phyloP scores from a whole-genome alignment of 768 basidiomycete species.

The Fomitopsis pulvina region DNA sequence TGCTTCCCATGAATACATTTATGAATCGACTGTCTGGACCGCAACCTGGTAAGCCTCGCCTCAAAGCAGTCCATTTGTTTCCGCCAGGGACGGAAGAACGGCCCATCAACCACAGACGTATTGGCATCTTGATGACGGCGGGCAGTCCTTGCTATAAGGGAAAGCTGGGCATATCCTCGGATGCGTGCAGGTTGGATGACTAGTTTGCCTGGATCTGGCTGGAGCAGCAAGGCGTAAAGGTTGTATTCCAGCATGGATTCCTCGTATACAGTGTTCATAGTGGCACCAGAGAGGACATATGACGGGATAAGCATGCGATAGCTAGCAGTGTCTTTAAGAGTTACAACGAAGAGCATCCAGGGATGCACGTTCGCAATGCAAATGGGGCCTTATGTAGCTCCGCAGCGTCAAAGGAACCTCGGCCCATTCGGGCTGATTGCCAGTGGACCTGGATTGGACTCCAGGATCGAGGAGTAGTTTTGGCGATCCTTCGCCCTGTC shows the following conservation, averaged over 20 bases:
- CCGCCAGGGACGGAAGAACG: no score
- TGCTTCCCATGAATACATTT: no score
- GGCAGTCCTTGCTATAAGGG: no score
- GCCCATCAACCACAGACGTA: no score
- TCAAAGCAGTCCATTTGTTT: no score
- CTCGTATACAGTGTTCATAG: constrained; percentile 98
- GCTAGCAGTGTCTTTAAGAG: constrained; percentile 27
- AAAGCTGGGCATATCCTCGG: no score
- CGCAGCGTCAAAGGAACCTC: constrained; percentile 89
- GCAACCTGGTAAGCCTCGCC: no score
- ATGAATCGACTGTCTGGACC: no score
- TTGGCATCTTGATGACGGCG: no score
- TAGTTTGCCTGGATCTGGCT: no score
- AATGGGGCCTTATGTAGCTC: constrained; percentile 87
- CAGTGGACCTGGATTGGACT: constrained; percentile 87
- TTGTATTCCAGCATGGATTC: constrained; percentile 86
- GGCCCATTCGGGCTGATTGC: constrained; percentile 96
- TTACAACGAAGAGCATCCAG: constrained; percentile 3
- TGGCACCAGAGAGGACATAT: constrained; percentile 96
- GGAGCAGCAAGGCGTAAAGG: no score
- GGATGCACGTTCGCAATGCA: constrained; percentile 37
- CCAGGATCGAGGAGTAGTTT: constrained; percentile 97
- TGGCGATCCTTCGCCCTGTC: constrained; percentile 97
- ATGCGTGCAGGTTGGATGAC: no score
- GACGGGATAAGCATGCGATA: constrained; percentile 98